Evolutionary conservation across 495 filamentous ascomycete genomes (phyloP).

Genomic region (Filosporella fistucella): DNA sequence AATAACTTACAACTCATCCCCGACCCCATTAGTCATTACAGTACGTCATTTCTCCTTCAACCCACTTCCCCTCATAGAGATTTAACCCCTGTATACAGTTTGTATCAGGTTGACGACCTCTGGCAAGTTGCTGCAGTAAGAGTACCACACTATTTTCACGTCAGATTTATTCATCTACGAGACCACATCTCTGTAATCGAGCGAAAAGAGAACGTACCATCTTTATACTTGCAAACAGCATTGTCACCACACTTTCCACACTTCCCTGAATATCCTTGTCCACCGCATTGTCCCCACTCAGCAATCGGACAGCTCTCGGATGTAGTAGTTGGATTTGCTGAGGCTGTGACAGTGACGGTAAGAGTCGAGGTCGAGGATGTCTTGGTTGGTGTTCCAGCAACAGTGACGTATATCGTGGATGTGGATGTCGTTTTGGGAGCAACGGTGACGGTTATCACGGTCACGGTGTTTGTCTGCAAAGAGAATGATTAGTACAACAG

Average conservation of each 20-base stretch:
- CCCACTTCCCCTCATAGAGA: too few relatives aligned
- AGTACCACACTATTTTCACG: not conserved
- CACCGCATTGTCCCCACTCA: not conserved
- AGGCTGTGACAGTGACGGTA: not conserved
- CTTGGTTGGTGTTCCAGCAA: not conserved
- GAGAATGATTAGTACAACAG: too few relatives aligned
- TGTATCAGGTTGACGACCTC: not conserved
- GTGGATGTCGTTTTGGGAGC: not conserved
- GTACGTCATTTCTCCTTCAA: too few relatives aligned
- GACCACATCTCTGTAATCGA: not conserved
- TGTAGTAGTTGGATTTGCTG: not conserved
- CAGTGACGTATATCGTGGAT: not conserved
- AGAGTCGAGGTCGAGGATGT: not conserved
- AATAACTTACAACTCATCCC: too few relatives aligned
- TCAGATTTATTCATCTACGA: too few relatives aligned
- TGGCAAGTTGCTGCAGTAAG: not conserved
- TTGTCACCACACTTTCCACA: not conserved
- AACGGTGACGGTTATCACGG: not conserved
- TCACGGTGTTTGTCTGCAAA: not conserved
- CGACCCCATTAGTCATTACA: too few relatives aligned
- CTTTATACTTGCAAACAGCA: not conserved
- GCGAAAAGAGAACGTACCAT: not conserved
- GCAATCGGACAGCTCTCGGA: not conserved
- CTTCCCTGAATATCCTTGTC: not conserved
- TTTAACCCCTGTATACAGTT: not conserved